Percentiles rank a stretch among this genome's conserved stretches.
Conservation (phyloP, 1,139 yeast genomes). For the Yamadazyma epiphylla region DNA sequence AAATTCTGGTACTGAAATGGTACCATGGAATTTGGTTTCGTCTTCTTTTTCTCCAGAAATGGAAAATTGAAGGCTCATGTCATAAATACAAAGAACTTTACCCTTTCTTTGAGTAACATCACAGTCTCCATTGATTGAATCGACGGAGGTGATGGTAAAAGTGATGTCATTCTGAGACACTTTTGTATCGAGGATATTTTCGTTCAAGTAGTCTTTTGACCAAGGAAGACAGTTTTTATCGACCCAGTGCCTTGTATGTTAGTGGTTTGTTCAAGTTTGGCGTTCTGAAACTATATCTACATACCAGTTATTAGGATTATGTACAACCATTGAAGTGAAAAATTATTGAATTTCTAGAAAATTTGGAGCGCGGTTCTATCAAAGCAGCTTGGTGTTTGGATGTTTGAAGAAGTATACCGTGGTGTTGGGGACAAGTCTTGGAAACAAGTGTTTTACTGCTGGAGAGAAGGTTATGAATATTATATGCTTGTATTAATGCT, state of each 20-base stretch:
- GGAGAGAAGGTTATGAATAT: too few species aligned
- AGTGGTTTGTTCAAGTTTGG: slow-evolving; percentile 9
- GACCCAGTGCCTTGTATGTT: slow-evolving; percentile 87
- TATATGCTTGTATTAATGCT: too few species aligned
- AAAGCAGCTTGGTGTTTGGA: too few species aligned
- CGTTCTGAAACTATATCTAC: slow-evolving; percentile 16
- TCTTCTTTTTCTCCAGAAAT: slow-evolving; percentile 30
- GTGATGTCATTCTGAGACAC: slow-evolving; percentile 30
- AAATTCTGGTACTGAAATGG: slow-evolving; percentile 57
- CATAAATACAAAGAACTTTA: slow-evolving; percentile 70
- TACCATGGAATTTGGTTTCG: slow-evolving; percentile 28
- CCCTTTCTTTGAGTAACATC: slow-evolving; percentile 83
- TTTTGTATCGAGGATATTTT: slow-evolving; percentile 35
- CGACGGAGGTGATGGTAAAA: slow-evolving; percentile 35
- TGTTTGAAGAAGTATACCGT: too few species aligned
- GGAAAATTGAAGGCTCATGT: slow-evolving; percentile 50
- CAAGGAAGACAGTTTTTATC: slow-evolving; percentile 94
- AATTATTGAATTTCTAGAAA: slow-evolving; percentile 9
- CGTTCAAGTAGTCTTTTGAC: slow-evolving; percentile 63
- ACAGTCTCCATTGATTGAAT: slow-evolving; percentile 64
- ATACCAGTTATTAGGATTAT: slow-evolving; percentile 64
- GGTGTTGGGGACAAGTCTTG: too few species aligned
- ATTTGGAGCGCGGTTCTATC: too few species aligned
- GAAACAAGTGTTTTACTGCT: too few species aligned
- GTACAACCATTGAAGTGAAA: slow-evolving; percentile 54